phyloP scores from a whole-genome alignment of 116 monocot genomes.

The Cymodocea nodosa region DNA sequence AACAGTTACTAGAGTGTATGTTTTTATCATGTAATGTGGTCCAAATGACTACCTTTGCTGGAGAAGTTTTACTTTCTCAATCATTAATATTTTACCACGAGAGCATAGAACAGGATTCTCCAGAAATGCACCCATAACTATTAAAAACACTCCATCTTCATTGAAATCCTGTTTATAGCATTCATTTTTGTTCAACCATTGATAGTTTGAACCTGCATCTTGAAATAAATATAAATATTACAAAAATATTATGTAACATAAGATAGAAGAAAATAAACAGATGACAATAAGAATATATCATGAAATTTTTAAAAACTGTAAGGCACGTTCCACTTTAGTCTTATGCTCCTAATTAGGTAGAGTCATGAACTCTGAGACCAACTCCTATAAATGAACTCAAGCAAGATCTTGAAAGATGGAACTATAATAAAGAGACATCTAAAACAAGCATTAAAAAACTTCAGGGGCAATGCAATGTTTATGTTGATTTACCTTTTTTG shows the following conservation, averaged over 20 bases:
- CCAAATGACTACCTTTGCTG: slow-evolving; percentile 12
- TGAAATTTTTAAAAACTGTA: not conserved
- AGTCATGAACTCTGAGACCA: too few relatives aligned
- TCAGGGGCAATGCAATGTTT: too few relatives aligned
- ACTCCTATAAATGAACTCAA: too few relatives aligned
- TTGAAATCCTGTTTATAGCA: not conserved
- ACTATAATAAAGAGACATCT: too few relatives aligned
- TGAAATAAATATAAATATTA: not conserved
- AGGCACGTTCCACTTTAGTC: too few relatives aligned
- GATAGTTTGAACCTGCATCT: slow-evolving; percentile 11
- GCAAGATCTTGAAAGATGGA: too few relatives aligned
- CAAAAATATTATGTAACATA: slow-evolving; percentile 3
- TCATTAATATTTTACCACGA: slow-evolving; percentile 4
- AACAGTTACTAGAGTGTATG: too few relatives aligned
- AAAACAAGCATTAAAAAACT: too few relatives aligned
- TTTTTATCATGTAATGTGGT: not conserved
- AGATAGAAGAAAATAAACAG: not conserved
- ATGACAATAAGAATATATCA: not conserved
- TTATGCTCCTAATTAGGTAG: too few relatives aligned
- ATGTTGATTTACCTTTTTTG: too few relatives aligned
- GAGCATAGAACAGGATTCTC: not conserved
- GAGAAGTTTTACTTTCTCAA: slow-evolving; percentile 11
- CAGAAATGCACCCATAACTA: slow-evolving; percentile 7
- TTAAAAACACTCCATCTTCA: slow-evolving; percentile 1
- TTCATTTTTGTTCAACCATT: slow-evolving; percentile 10